Base-by-base conservation (phyloP, 441 rosid genomes). In the Manihot esculenta region DNA sequence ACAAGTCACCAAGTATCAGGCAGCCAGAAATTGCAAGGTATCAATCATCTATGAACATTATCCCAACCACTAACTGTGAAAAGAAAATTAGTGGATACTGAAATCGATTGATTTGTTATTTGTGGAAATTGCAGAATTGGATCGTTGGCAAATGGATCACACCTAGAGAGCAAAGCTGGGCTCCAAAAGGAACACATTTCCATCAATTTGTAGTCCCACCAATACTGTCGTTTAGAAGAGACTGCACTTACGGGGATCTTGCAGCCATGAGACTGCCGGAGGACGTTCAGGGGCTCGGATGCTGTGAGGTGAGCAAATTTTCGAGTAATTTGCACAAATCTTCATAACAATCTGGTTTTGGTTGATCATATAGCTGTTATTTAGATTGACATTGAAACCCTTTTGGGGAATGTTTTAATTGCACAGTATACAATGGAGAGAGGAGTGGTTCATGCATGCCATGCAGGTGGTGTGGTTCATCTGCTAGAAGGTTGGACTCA, bases 121-220 rank as follows among this genome's bases (percentile, higher is more conserved):
- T 12, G 10, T 2, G 5, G 5, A 6, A 49, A 23, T 21, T 30
- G 64, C 70, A 94, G 99, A 89, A 96, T 47, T 94, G 99, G 99
- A 89, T 94, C 26, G 99, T 94, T 21, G 99, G 99, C 2, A 94
- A 94, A 73, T 89, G 99, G 97, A 89, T 88, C 63, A 92, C 96
- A 68, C 96, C 89, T 15, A 78, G 90, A 27, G 84, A 94, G 75
- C 99, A 94, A 77, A 84, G 82, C 38, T 94, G 97, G 97, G 99
- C 99, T 2, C 99, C 99, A 23, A 66, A 76, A 23, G 99, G 99
- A 38, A 47, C 99, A 0, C 96, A 87, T 84, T 92, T 94, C 76
- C 99, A 94, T 61, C 99, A 94, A 80, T 94, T 92, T 80, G 99
- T 92, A 55, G 98, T 94, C 50, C 99, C 99, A 38, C 98, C 99